Evolutionary conservation across 805 yeast genomes (phyloP).

Genomic region (Saccharomycopsis javanensis): DNA sequence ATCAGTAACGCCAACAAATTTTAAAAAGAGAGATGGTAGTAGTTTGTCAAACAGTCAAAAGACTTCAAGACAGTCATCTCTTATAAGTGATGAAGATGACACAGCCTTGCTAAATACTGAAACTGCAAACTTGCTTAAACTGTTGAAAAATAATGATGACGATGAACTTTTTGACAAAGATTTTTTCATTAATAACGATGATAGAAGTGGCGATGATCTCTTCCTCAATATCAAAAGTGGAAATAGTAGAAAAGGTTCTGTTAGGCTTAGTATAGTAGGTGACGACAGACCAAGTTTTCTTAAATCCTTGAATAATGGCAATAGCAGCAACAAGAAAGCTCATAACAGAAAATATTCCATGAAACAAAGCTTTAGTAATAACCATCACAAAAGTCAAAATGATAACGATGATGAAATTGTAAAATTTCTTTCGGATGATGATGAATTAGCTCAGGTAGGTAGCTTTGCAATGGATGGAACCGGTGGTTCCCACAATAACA

Average conservation of each 20-base stretch:
- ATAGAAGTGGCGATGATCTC: neutral
- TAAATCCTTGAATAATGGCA: neutral
- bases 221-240: neutral
- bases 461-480: slow-evolving; percentile 24
- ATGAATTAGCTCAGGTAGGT: slow-evolving; percentile 16
- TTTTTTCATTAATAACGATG: neutral
- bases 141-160: slow-evolving; percentile 12
- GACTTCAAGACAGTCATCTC: neutral
- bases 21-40: neutral
- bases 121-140: slow-evolving; percentile 13
- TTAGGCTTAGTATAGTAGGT: neutral
- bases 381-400: slow-evolving; percentile 24
- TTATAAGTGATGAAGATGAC: slow-evolving; percentile 8
- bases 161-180: slow-evolving; percentile 7
- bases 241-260: neutral
- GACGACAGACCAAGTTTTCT: neutral
- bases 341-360: neutral
- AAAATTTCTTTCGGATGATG: slow-evolving; percentile 29
- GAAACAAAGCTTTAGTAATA: neutral
- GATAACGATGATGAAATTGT: slow-evolving; percentile 23
- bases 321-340: neutral
- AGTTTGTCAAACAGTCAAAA: neutral
- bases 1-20: neutral
- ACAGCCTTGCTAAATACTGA: slow-evolving; percentile 22
- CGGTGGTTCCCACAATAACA: slow-evolving; percentile 20